These are phyloP conservation scores for Nectriaceae sp. DNA, from an alignment of 2,329 filamentous ascomycete genomes.

Conservation along the genomic window DNA sequence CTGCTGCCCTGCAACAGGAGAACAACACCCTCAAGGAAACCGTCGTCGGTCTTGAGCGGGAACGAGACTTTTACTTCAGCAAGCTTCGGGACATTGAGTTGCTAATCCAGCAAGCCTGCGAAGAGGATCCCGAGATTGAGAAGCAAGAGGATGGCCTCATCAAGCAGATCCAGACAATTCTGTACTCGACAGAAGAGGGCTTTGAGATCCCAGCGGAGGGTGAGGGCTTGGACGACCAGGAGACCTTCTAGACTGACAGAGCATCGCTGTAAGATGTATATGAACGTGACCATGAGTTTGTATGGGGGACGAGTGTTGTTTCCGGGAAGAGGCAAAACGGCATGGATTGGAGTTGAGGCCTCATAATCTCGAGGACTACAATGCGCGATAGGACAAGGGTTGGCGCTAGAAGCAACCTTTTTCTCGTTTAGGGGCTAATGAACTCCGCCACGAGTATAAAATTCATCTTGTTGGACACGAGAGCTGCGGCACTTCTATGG, in stretches of 20 bases:
- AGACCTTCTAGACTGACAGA: conserved; percentile 64
- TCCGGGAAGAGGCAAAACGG: conserved; percentile 20
- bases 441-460: conserved; percentile 8
- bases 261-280: conserved; percentile 19
- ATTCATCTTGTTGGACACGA: conserved; percentile 19
- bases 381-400: conserved; percentile 17
- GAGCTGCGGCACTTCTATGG: neutral
- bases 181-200: conserved; percentile 94
- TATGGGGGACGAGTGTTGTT: conserved; percentile 18
- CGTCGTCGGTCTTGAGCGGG: conserved; percentile 89
- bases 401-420: conserved; percentile 28
- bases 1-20: conserved; percentile 78
- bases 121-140: conserved; percentile 89
- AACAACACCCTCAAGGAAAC: conserved; percentile 91
- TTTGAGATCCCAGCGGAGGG: conserved; percentile 88
- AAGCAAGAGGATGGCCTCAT: conserved; percentile 90
- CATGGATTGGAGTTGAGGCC: conserved; percentile 30
- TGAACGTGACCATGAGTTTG: conserved; percentile 30
- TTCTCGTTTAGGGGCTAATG: conserved; percentile 11
- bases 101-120: conserved; percentile 87
- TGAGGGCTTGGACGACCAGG: conserved; percentile 72
- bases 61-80: conserved; percentile 99
- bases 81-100: conserved; percentile 97
- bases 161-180: conserved; percentile 93
- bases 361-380: conserved; percentile 18